These are phyloP conservation scores for Tetraselmis chui DNA, from an alignment of 139 green algal genomes.

Conservation along the genomic window DNA sequence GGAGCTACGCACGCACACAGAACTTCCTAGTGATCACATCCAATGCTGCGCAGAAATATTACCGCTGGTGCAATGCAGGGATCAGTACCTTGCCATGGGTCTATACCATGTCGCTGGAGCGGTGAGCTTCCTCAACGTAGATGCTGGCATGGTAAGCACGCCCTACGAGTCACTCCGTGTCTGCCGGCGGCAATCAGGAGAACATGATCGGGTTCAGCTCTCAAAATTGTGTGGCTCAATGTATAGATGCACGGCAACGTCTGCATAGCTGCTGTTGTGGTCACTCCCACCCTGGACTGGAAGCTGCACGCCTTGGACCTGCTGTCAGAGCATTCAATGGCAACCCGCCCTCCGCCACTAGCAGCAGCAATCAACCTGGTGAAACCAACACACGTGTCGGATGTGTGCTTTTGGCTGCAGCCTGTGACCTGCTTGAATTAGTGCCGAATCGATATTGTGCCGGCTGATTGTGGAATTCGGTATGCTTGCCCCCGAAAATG, in stretches of 20 bases:
- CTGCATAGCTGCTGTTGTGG: constrained; percentile 74
- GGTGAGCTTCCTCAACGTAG: constrained; percentile 92
- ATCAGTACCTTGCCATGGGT: constrained; percentile 87
- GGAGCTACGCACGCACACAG: no score
- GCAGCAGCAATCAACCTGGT: neutral
- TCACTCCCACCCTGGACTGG: constrained; percentile 89
- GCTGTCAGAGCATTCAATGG: constrained; percentile 59
- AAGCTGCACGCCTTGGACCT: constrained; percentile 91
- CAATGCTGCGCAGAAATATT: no score
- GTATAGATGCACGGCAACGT: constrained; percentile 92
- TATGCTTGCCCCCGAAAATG: no score
- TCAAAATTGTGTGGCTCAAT: no score
- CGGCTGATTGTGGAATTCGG: neutral
- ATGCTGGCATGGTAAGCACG: constrained; percentile 78
- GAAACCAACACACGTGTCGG: constrained; percentile 11
- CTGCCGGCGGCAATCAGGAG: no score
- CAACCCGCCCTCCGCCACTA: neutral
- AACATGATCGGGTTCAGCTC: no score
- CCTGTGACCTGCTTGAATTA: neutral
- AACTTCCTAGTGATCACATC: no score
- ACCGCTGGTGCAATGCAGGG: no score
- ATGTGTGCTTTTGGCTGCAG: neutral
- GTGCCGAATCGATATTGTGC: neutral
- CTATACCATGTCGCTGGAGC: constrained; percentile 79
- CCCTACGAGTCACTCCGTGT: no score